phyloP scores from a whole-genome alignment of 1,284 basidiomycete genomes.

The Lignosus rhinocerotis region DNA sequence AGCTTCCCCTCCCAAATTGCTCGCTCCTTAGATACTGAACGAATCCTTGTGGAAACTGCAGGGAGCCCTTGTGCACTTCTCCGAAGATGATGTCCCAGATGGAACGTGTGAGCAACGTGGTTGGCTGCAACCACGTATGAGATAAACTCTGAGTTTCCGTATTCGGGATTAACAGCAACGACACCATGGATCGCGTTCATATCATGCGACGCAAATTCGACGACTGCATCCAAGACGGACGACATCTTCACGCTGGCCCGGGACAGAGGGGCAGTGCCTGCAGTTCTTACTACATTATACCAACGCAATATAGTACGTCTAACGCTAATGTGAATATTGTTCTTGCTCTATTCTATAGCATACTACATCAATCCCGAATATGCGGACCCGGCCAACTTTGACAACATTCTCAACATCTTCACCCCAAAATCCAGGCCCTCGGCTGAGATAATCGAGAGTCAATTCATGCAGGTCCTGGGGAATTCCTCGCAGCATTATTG shows the following conservation, averaged over 20 bases:
- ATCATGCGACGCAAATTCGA: slow-evolving; percentile 73
- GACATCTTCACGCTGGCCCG: slow-evolving; percentile 80
- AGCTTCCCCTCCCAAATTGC: too few species aligned
- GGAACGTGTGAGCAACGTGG: not conserved
- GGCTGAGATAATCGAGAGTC: not conserved
- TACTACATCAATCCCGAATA: not conserved
- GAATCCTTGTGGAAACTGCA: not conserved
- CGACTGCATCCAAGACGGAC: slow-evolving; percentile 47
- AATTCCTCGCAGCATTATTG: not conserved
- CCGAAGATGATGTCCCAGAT: not conserved
- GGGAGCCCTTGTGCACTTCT: not conserved
- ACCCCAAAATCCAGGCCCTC: not conserved
- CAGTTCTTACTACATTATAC: slow-evolving; percentile 42
- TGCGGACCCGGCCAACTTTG: not conserved
- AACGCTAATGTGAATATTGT: not conserved
- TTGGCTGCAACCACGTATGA: not conserved
- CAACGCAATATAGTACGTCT: not conserved
- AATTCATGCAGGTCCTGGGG: not conserved
- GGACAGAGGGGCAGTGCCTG: slow-evolving; percentile 73
- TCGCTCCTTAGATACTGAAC: too few species aligned
- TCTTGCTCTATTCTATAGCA: not conserved
- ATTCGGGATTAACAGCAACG: not conserved
- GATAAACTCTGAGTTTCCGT: not conserved
- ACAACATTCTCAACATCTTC: not conserved
- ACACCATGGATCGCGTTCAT: slow-evolving; percentile 88